Evolutionary conservation across 331 rosid genomes (phyloP), one percentile per base, ranked within the genome.

Genomic region (Acacia concinna): DNA sequence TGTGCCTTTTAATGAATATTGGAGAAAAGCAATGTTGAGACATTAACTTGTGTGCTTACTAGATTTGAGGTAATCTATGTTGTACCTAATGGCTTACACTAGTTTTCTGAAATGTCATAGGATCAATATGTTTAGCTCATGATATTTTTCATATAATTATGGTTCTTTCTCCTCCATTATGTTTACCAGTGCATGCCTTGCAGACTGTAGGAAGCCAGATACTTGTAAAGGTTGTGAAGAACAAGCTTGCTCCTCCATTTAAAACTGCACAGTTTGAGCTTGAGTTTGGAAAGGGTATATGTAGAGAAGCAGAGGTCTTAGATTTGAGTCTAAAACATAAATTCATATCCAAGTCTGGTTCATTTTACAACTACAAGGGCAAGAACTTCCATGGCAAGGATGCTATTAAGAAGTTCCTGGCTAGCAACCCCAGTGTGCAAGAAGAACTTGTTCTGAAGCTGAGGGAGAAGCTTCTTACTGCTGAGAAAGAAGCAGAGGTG

Each of bases 171-270:
- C 77, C 60, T 28, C 71, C 32, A 37, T 21, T 67, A 71, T 62
- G 79, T 71, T 85, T 83, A 34, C 31, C 25, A 18, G 0, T 0
- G 57, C 57, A 49, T 20, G 10, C 32, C 28, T 12, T 87, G 90
- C 89, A 95, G 99, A 82, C 85, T 9, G 0, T 90, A 64, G 99
- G 98, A 69, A 95, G 90, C 74, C 96, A 90, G 85, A 81, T 95
- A 78, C 90, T 75, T 41, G 99, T 93, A 65, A 95, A 95, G 86
- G 84, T 95, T 74, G 98, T 95, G 80, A 95, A 95, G 88, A 95
- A 95, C 87, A 95, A 95, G 89, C 94, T 87, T 9, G 97, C 99
- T 54, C 98, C 99, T 84, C 99, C 99, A 11, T 93, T 93, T 78
- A 91, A 78, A 85, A 89, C 89, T 6, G 98, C 89, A 30, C 93